Percentiles rank a stretch among this genome's conserved stretches.
phyloP scores from a whole-genome alignment of 2,329 filamentous ascomycete species.

The Arthroderma sp. region DNA sequence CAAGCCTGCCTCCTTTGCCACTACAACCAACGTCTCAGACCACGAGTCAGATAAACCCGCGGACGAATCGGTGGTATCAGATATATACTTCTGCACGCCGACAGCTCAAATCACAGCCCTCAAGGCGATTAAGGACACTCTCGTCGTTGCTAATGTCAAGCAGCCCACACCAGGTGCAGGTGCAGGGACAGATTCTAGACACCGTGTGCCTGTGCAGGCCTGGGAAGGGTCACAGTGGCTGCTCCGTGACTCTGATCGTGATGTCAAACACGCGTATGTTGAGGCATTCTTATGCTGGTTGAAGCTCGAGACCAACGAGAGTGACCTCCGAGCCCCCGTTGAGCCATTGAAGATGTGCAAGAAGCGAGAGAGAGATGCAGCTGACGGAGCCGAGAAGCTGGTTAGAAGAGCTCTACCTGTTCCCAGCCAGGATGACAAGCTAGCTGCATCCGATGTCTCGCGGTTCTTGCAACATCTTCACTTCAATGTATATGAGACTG shows the following conservation, averaged over 20 bases:
- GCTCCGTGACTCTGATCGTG: conserved; percentile 62
- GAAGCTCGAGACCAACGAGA: conserved; percentile 59
- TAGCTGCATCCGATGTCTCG: conserved; percentile 40
- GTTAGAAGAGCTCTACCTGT: conserved; percentile 57
- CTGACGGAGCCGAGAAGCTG: conserved; percentile 27
- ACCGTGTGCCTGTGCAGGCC: conserved; percentile 63
- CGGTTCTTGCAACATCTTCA: conserved; percentile 74
- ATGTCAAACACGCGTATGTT: conserved; percentile 72
- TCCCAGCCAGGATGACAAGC: conserved; percentile 50
- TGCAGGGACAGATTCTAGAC: conserved; percentile 55
- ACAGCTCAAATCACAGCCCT: conserved; percentile 55
- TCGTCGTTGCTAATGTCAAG: conserved; percentile 65
- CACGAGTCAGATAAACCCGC: conserved; percentile 28
- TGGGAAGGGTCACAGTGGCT: conserved; percentile 98
- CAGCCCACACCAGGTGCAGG: conserved; percentile 43
- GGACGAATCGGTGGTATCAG: conserved; percentile 40
- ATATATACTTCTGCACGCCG: conserved; percentile 52
- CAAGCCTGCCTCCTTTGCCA: conserved; percentile 45
- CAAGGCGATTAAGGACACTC: conserved; percentile 66
- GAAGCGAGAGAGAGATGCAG: conserved; percentile 33
- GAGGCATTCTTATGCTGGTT: conserved; percentile 79
- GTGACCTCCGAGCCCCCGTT: conserved; percentile 55
- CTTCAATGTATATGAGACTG: conserved; percentile 79
- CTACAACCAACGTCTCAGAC: conserved; percentile 19
- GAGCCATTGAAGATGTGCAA: conserved; percentile 37